Evolutionary conservation across 1,139 yeast species (phyloP).

Genomic region (Debaryomycetaceae sp.): DNA sequence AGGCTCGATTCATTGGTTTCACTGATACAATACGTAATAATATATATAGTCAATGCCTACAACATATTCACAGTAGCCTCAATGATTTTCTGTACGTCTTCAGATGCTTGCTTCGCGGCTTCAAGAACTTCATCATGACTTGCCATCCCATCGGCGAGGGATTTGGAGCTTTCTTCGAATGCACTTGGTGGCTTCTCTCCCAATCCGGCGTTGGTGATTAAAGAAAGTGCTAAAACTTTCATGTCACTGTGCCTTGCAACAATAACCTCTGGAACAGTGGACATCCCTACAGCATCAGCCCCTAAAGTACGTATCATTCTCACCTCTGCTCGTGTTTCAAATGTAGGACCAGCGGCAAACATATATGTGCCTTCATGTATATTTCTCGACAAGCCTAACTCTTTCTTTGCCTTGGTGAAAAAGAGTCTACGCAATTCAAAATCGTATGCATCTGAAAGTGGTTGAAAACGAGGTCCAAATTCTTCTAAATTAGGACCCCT

Average conservation of each 20-base stretch:
- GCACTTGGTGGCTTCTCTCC: conserved; percentile 76
- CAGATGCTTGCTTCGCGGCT: conserved; percentile 75
- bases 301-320: conserved; percentile 69
- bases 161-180: conserved; percentile 48
- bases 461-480: conserved; percentile 84
- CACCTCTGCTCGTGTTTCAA: conserved; percentile 91
- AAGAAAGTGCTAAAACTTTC: conserved; percentile 76
- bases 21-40: conserved; percentile 1
- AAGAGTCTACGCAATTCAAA: conserved; percentile 60
- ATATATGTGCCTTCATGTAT: conserved; percentile 86
- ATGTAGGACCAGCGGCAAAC: conserved; percentile 91
- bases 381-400: conserved; percentile 51
- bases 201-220: conserved; percentile 83
- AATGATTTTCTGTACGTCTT: conserved; percentile 71
- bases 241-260: conserved; percentile 88
- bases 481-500: conserved; percentile 80
- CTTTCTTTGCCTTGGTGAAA: conserved; percentile 49
- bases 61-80: conserved; percentile 58
- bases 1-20: background rate
- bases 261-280: conserved; percentile 94
- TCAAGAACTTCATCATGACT: conserved; percentile 86
- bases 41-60: conserved; percentile 10
- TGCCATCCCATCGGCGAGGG: conserved; percentile 76
- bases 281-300: conserved; percentile 97
- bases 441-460: conserved; percentile 88